A percentile compares a stretch with the other conserved stretches of the same genome.
Conservation (phyloP, 2,329 filamentous ascomycete species). For the Aureobasidium leucospermi region DNA sequence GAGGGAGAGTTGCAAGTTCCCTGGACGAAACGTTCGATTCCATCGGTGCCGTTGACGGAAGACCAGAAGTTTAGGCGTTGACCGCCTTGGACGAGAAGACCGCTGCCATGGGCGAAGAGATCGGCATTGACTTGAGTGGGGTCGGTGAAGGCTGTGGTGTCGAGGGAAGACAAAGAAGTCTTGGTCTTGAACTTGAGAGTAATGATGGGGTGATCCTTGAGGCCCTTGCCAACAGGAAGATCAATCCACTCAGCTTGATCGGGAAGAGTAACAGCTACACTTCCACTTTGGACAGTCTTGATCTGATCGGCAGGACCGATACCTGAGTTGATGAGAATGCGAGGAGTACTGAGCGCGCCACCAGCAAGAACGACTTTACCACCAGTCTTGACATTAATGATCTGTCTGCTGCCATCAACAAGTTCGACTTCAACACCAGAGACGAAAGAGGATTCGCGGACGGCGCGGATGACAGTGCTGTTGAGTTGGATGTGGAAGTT, state of each 20-base stretch:
- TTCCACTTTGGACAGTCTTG: conserved; percentile 19
- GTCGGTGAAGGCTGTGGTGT: conserved; percentile 40
- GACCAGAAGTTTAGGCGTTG: conserved; percentile 50
- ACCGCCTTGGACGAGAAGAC: conserved; percentile 29
- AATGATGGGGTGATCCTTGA: conserved; percentile 46
- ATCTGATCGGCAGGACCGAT: conserved; percentile 41
- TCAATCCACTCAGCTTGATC: conserved; percentile 24
- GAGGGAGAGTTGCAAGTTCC: conserved; percentile 37
- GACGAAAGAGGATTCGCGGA: conserved; percentile 33
- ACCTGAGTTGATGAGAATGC: conserved; percentile 34
- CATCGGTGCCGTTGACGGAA: conserved; percentile 48
- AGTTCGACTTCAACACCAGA: conserved; percentile 35
- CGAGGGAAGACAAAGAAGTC: conserved; percentile 37
- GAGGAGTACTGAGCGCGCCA: conserved; percentile 26
- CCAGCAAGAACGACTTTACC: conserved; percentile 32
- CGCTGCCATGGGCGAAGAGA: conserved; percentile 35
- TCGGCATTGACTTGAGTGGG: conserved; percentile 43
- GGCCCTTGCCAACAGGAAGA: conserved; percentile 24
- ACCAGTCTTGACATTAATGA: conserved; percentile 24
- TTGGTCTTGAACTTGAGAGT: conserved; percentile 43
- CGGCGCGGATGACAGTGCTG: conserved; percentile 39
- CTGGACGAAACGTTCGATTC: conserved; percentile 40
- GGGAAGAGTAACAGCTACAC: conserved; percentile 16
- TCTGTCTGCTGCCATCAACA: conserved; percentile 14
- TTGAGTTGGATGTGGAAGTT: conserved; percentile 42